phyloP scores from a whole-genome alignment of 2,329 filamentous ascomycete species.

The Fusarium ramigenum region DNA sequence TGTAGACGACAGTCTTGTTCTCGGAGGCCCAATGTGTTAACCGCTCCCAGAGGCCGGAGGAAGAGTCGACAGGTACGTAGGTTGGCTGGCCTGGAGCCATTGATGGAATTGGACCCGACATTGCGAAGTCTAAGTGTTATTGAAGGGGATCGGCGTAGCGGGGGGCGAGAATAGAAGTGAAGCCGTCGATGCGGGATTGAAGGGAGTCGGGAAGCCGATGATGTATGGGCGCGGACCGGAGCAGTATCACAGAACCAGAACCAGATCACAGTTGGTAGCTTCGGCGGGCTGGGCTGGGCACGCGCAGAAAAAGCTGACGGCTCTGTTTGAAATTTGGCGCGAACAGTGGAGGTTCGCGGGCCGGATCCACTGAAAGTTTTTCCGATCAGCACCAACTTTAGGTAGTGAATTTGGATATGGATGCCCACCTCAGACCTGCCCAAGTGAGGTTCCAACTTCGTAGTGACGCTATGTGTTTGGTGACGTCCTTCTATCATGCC shows the following conservation, averaged over 20 bases:
- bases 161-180: conserved; percentile 39
- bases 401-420: conserved; percentile 5
- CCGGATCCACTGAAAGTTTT: conserved; percentile 45
- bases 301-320: conserved; percentile 49
- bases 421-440: background rate
- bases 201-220: conserved; percentile 44
- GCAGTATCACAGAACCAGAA: conserved; percentile 30
- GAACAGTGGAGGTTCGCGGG: conserved; percentile 27
- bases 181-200: conserved; percentile 41
- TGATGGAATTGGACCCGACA: conserved; percentile 59
- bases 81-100: conserved; percentile 57
- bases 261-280: conserved; percentile 36
- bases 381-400: conserved; percentile 33
- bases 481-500: conserved; percentile 12
- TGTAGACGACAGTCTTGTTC: conserved; percentile 95
- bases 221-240: conserved; percentile 44
- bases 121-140: conserved; percentile 45
- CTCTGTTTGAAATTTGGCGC: conserved; percentile 45
- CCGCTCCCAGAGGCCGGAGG: conserved; percentile 86
- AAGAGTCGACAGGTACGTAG: conserved; percentile 61
- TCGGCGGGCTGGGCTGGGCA: conserved; percentile 44
- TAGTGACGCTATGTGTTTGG: conserved; percentile 6
- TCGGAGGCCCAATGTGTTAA: conserved; percentile 92
- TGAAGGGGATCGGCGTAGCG: conserved; percentile 29
- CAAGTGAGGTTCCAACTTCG: background rate